Base-by-base conservation (phyloP, 805 yeast genomes). In the Teunomyces stri region DNA sequence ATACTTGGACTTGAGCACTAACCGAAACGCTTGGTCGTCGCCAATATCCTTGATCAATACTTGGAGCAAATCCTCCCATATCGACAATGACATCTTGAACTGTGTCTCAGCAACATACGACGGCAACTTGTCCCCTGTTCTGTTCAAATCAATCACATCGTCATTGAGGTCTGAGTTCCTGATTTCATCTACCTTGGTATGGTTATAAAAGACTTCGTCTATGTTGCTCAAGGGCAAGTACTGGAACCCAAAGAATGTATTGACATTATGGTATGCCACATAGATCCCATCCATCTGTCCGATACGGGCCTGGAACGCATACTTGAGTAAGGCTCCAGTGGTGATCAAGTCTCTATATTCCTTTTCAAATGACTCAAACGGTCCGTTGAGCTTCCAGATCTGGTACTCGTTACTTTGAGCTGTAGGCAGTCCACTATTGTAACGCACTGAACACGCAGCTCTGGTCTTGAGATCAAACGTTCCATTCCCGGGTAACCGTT, bases 281-380 rank as follows among this genome's bases (percentile, higher is more conserved):
- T 88, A 89, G 2, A 94, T 89, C 5, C 99, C 99, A 65, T 91
- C 97, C 98, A 94, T 92, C 57, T 87, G 83, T 2, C 98, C 99
- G 36, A 92, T 87, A 51, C 97, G 75, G 0, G 97, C 98, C 65
- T 94, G 98, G 54, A 92, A 73, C 2, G 87, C 79, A 60, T 92
- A 92, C 66, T 92, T 92, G 55, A 92, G 70, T 66, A 92, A 67
- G 0, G 94, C 85, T 2, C 74, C 75, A 1, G 92, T 79, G 48
- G 87, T 70, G 13, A 84, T 79, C 56, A 92, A 75, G 58, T 92
- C 98, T 51, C 70, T 75, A 61, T 78, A 75, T 59, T 92, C 99
- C 15, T 91, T 72, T 56, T 87, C 89, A 62, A 82, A 87, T n/a
- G 95, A 86, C 62, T 89, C 96, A 59, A 66, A 82, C 33, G 65